phyloP scores from a whole-genome alignment of 352 stramenopile genomes.

The Lagenidium sp. region DNA sequence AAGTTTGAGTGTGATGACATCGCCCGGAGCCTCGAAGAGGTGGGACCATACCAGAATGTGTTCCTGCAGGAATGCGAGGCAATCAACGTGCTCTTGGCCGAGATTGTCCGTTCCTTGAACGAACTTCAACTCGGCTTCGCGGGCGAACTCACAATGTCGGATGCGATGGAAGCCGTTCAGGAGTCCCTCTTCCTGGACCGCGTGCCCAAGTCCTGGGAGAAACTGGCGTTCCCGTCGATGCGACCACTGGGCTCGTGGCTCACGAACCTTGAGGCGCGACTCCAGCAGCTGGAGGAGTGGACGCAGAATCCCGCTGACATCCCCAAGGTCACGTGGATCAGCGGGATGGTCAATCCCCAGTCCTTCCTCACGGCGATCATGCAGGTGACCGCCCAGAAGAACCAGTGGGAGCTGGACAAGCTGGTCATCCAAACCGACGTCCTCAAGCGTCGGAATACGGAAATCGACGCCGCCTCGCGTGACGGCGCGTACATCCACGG shows the following conservation, averaged over 20 bases:
- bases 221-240: constrained; percentile 91
- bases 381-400: constrained; percentile 97
- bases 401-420: constrained; percentile 95
- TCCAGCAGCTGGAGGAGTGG: constrained; percentile 96
- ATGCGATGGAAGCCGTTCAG: constrained; percentile 95
- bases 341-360: constrained; percentile 93
- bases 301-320: constrained; percentile 95
- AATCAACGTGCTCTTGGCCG: constrained; percentile 94
- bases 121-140: constrained; percentile 96
- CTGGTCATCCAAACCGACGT: constrained; percentile 96
- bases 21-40: constrained; percentile 89
- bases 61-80: constrained; percentile 98
- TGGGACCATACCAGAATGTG: constrained; percentile 94
- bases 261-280: constrained; percentile 87
- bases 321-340: constrained; percentile 94
- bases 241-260: constrained; percentile 90
- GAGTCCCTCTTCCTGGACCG: constrained; percentile 91
- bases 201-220: constrained; percentile 92
- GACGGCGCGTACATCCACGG: constrained; percentile 96
- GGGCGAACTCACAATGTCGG: constrained; percentile 96
- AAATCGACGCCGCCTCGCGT: constrained; percentile 83
- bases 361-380: constrained; percentile 97
- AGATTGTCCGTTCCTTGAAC: constrained; percentile 95
- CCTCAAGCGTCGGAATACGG: constrained; percentile 89
- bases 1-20: constrained; percentile 98